These are phyloP conservation scores for Aureobasidium sp. DNA, from an alignment of 2,329 filamentous ascomycete genomes.

Conservation along the genomic window DNA sequence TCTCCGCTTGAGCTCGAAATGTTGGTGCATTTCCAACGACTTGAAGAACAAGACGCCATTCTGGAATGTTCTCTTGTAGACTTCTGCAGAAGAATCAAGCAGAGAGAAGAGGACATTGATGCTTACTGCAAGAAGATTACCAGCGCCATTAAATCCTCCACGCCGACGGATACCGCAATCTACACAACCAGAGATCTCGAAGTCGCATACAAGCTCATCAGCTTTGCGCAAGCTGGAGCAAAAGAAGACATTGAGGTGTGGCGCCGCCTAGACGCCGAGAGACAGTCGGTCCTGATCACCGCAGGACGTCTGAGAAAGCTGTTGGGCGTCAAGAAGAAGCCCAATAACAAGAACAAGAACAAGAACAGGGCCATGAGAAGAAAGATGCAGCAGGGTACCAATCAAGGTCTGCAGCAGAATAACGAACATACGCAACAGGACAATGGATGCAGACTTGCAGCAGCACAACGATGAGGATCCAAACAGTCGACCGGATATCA, in stretches of 20 bases:
- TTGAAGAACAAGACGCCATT: neutral
- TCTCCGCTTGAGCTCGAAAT: neutral
- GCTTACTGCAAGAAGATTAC: neutral
- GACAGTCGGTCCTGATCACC: neutral
- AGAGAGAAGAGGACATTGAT: neutral
- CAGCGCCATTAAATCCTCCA: neutral
- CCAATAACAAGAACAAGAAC: neutral
- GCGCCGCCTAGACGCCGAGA: neutral
- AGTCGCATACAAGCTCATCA: neutral
- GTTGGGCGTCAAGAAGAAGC: neutral
- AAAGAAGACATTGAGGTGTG: neutral
- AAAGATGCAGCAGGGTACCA: neutral
- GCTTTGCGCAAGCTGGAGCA: neutral
- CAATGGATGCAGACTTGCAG: too few species aligned
- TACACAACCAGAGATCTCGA: neutral
- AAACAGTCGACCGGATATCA: too few species aligned
- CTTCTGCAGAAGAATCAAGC: neutral
- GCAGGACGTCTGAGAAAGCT: neutral
- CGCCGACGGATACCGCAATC: neutral
- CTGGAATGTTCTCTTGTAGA: neutral
- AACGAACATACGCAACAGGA: too few species aligned
- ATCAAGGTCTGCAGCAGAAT: neutral
- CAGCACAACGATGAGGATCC: too few species aligned
- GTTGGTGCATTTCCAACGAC: neutral
- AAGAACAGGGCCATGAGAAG: neutral